Base-by-base conservation (phyloP, 1,284 basidiomycete species). In the Ceratobasidium sp. region DNA sequence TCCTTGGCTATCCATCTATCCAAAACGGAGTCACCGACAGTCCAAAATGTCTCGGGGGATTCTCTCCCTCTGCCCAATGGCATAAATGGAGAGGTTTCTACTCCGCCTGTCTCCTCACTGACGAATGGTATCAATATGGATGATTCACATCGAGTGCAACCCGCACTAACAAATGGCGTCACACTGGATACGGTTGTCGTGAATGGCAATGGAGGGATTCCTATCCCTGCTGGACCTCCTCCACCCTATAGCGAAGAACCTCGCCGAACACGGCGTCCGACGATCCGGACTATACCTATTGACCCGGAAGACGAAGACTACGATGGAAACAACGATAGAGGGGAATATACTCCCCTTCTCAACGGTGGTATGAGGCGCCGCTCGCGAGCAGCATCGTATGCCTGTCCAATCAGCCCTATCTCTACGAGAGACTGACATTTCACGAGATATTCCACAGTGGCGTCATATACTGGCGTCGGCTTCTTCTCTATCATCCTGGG, bases 221-320 rank as follows among this genome's bases (percentile, higher is more conserved):
- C 58, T 50, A 45, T 29, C 2, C 62, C 62, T 4, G 25, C 62
- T 1, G 62, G 50, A n/a, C 45, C 49, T 10, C 62, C 62, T 12
- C 62, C 62, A 12, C 62, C 62, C n/a, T 65, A 65, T 25, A 65
- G 49, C 49, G 49, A 52, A 25, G 49, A 65, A n/a, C 62, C 62
- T 7, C 62, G 62, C 38, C 62, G 62, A 2, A n/a, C 62, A 20
- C 62, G 62, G 1, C 62, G 62, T 47, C 25, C 32, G 22, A 53
- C 62, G 12, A 40, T 27, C 15, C 35, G 42, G 7, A 45, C 13
- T 32, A 45, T 62, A n/a, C 25, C 31, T 65, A n/a, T 49, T 8
- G 34, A 65, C 38, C 32, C 49, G 13, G 49, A 47, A 12, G 40
- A 58, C 43, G 34, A 31, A 17, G 62, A 53, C 35, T 20, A 42